Evolutionary conservation across 192 early-diverging fungal genomes (phyloP), one percentile per base, ranked within the genome.

Genomic region (Gaertneriomyces semiglobifer): DNA sequence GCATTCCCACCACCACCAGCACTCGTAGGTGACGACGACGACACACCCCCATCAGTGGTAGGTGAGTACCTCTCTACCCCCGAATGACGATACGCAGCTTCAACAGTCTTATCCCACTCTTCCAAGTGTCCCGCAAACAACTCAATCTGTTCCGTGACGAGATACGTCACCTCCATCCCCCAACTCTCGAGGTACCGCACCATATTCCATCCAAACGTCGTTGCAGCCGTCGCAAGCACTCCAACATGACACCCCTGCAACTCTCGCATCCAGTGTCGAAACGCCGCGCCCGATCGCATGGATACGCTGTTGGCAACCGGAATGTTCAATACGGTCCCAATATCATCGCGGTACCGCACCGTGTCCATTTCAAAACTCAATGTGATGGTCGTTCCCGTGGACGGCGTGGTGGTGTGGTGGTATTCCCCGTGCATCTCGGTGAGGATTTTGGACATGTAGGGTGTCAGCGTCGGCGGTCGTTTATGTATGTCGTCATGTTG

Each of bases 101-200:
- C 25, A 33, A 33, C 25, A 33, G 25, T 33, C 25, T 33, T 33
- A 33, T 33, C 25, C 25, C 25, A 33, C 25, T 33, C 25, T 33
- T 33, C 25, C 25, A 33, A 33, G 25, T 33, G 25, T 33, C 25
- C 25, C 25, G 25, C 25, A 33, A 33, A 33, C 0, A 33, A 2
- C 25, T 33, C 25, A 33, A 33, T 33, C 25, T 33, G 25, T 2
- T 33, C 25, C 25, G 25, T 33, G 25, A 33, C 25, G 25, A 33
- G 25, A 68, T 58, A 71, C 10, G 62, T 64, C 19, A 71, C 16
- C 18, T 71, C 69, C 69, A 71, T 71, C 16, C 69, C 69, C 69
- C 61, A 71, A 56, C 59, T 64, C 47, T 64, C 69, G n/a, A 56
- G n/a, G 43, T 71, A 63, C 57, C 65, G 69, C 20, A 57, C 53